Evolutionary conservation across 139 green algal species (phyloP).

Genomic region (Chlorella sp.): DNA sequence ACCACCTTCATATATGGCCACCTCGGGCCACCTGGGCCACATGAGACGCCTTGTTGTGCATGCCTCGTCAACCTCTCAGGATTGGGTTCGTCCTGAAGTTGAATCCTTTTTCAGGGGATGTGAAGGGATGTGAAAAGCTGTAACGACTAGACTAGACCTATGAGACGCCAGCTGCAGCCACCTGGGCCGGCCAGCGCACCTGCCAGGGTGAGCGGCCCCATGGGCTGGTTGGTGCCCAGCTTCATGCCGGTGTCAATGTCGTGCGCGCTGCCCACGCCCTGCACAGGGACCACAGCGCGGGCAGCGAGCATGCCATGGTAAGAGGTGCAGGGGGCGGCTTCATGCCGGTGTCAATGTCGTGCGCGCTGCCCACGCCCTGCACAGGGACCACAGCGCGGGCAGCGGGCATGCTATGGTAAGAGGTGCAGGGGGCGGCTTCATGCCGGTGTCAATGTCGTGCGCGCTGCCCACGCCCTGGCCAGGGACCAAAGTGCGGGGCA

Average conservation of each 20-base stretch:
- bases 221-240: constrained; percentile 87
- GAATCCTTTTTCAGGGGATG: no score
- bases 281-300: background rate
- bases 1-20: no score
- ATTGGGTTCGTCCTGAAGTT: no score
- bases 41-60: no score
- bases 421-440: constrained; percentile 85
- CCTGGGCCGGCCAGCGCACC: background rate
- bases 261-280: constrained; percentile 76
- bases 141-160: no score
- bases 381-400: background rate
- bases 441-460: constrained; percentile 90
- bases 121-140: no score
- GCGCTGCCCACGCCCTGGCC: constrained; percentile 72
- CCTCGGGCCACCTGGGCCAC: no score
- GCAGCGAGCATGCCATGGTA: constrained; percentile 42
- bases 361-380: constrained; percentile 73
- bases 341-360: constrained; percentile 92
- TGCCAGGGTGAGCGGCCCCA: constrained; percentile 79
- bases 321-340: constrained; percentile 85
- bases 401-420: constrained; percentile 56
- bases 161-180: background rate
- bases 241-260: constrained; percentile 91
- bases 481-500: background rate
- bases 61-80: no score